Percentiles rank a stretch among this genome's conserved stretches.
phyloP scores from a whole-genome alignment of 2,329 filamentous ascomycete genomes.

The Fusarium anguioides region DNA sequence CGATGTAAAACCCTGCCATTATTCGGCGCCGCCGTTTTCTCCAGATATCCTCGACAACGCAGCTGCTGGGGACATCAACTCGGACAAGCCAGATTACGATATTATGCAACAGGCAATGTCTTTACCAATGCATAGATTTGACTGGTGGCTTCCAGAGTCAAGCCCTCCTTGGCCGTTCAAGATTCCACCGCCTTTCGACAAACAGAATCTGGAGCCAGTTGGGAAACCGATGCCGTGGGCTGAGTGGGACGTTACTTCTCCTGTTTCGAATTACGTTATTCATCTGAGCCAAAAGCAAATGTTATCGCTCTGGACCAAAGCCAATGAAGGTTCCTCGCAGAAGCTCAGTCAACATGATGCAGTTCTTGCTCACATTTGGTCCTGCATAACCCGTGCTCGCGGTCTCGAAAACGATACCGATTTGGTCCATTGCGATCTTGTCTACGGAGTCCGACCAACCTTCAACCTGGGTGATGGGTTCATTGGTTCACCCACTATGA shows the following conservation, averaged over 20 bases:
- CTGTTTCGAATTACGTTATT: slow-evolving; percentile 40
- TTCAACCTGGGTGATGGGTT: slow-evolving; percentile 26
- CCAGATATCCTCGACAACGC: slow-evolving; percentile 28
- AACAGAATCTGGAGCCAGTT: background rate
- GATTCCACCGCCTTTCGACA: slow-evolving; percentile 13
- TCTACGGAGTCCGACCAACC: slow-evolving; percentile 30
- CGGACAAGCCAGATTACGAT: background rate
- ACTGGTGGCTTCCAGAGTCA: slow-evolving; percentile 38
- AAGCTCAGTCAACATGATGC: slow-evolving; percentile 41
- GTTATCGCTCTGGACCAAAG: slow-evolving; percentile 5
- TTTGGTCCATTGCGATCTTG: slow-evolving; percentile 38
- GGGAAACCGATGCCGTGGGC: slow-evolving; percentile 41
- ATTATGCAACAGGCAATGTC: slow-evolving; percentile 9
- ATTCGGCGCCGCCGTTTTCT: background rate
- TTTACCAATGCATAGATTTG: slow-evolving; percentile 40
- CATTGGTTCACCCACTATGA: slow-evolving; percentile 40
- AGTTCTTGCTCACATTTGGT: slow-evolving; percentile 43
- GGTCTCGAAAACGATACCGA: background rate
- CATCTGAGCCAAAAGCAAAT: slow-evolving; percentile 36
- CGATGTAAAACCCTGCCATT: fast-evolving
- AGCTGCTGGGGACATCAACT: slow-evolving; percentile 36
- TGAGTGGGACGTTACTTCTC: slow-evolving; percentile 35
- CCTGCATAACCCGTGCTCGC: slow-evolving; percentile 41
- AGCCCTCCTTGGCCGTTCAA: slow-evolving; percentile 27
- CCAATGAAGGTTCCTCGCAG: background rate